Conservation (phyloP, 495 filamentous ascomycete genomes). For the Chaetomium cochliodes region DNA sequence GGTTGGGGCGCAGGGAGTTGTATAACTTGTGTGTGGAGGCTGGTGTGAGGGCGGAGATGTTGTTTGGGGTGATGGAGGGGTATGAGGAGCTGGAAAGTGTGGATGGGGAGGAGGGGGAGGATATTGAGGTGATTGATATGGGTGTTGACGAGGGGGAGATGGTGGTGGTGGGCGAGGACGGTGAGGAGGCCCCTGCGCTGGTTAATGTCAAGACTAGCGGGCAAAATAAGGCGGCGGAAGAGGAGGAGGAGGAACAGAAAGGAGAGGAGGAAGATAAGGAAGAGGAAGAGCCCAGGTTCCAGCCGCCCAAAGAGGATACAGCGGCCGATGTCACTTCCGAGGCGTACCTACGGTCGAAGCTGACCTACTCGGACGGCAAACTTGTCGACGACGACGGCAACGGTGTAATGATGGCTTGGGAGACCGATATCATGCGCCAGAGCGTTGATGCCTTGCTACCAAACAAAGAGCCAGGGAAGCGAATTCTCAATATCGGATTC, state of each 20-base stretch:
- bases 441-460: conserved; percentile 57
- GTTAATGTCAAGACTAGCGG: conserved; percentile 28
- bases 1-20: conserved; percentile 66
- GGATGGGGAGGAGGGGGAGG: conserved; percentile 48
- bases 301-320: conserved; percentile 31
- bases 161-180: conserved; percentile 41
- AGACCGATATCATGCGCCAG: conserved; percentile 81
- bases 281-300: conserved; percentile 34
- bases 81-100: conserved; percentile 70
- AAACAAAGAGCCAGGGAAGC: conserved; percentile 51
- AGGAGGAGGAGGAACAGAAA: conserved; percentile 19
- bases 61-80: conserved; percentile 71
- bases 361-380: conserved; percentile 70
- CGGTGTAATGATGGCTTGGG: conserved; percentile 97
- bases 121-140: conserved; percentile 39
- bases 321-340: conserved; percentile 57
- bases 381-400: conserved; percentile 79
- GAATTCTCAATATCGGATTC: conserved; percentile 88
- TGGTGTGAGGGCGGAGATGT: conserved; percentile 84
- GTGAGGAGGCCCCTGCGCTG: conserved; percentile 39
- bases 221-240: conserved; percentile 21
- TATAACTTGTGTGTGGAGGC: conserved; percentile 89
- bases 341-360: conserved; percentile 71
- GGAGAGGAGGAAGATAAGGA: conserved; percentile 23
- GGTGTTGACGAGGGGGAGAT: conserved; percentile 26